Base-by-base conservation (phyloP, 352 stramenopile species). In the Phytophthora litchii region DNA sequence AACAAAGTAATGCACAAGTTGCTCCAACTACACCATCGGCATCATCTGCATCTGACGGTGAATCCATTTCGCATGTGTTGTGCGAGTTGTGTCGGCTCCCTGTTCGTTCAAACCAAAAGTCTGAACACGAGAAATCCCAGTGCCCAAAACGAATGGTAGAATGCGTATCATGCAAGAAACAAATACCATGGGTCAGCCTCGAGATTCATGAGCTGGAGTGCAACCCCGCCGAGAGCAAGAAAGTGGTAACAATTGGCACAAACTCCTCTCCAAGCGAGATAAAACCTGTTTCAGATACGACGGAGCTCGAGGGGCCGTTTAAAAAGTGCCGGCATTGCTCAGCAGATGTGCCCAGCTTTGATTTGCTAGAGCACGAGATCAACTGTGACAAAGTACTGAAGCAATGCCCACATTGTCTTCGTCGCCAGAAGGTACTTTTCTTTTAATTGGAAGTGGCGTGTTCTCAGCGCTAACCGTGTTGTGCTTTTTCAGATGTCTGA, bases 341-440 rank as follows among this genome's bases (percentile, higher is more conserved):
- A 27, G 42, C 57, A 4, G 80, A 91, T 21, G 63, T 92, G 2
- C 31, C 48, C 3, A 61, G 59, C 4, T 27, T 64, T 5, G 83
- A 91, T 4, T 61, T 92, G 3, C 61, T 86, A 19, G 80, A 90
- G 11, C 85, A 94, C 53, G 85, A 94, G 59, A 61, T 86, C 1
- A 75, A 69, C n/a, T 94, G 85, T 44, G 82, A 91, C 27, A 87
- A 91, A 54, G 71, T 91, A 35, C 61, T 94, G 11, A 94, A 94
- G 66, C 85, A 94, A 52, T 94, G 85, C 53, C 82, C 85, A 0
- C 85, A 94, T 56, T 94, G 85, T 25, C 65, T 94, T 10, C 80
- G 83, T 20, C 82, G 85, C 2, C 85, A 92, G 47, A 92, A 91
- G 58, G 80, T 91, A 50, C 1, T 23, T 17, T 14, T n/a, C 2